These are phyloP conservation scores for Hirschioporus abietinus DNA, from an alignment of 768 basidiomycete genomes.

Conservation along the genomic window DNA sequence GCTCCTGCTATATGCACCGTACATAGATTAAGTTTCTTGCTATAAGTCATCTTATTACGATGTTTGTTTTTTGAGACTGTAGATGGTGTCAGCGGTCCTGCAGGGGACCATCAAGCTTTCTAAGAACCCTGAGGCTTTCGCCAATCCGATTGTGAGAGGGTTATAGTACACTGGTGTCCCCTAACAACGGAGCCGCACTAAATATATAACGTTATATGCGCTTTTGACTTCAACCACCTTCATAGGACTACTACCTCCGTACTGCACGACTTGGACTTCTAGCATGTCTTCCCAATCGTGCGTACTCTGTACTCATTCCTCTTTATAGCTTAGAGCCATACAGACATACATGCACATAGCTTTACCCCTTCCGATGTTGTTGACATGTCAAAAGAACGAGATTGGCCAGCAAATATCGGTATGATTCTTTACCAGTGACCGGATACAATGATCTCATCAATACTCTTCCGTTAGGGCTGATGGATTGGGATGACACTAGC, in stretches of 20 bases:
- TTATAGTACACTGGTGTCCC: not conserved
- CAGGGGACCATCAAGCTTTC: no score
- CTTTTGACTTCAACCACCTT: not conserved
- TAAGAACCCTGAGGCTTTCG: no score
- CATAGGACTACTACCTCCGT: not conserved
- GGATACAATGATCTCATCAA: constrained; percentile 1
- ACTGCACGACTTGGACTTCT: no score
- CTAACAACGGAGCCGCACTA: not conserved
- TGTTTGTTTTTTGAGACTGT: no score
- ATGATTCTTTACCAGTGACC: constrained; percentile 15
- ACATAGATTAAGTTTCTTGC: no score
- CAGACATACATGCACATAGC: constrained; percentile 26
- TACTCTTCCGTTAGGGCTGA: constrained; percentile 44
- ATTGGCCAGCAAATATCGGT: constrained; percentile 71
- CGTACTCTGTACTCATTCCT: not conserved
- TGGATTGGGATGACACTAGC: constrained; percentile 74
- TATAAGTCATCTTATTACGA: no score
- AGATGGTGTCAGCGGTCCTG: no score
- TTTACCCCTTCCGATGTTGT: constrained; percentile 52
- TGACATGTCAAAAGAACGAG: constrained; percentile 62
- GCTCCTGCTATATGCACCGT: no score
- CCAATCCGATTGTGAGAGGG: no score
- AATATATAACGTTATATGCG: not conserved
- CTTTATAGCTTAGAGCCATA: not conserved
- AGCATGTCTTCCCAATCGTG: not conserved